Percentiles rank a stretch among this genome's conserved stretches.
phyloP scores from a whole-genome alignment of 371 early-diverging fungal species.

The Polyrhizophydium stewartii region DNA sequence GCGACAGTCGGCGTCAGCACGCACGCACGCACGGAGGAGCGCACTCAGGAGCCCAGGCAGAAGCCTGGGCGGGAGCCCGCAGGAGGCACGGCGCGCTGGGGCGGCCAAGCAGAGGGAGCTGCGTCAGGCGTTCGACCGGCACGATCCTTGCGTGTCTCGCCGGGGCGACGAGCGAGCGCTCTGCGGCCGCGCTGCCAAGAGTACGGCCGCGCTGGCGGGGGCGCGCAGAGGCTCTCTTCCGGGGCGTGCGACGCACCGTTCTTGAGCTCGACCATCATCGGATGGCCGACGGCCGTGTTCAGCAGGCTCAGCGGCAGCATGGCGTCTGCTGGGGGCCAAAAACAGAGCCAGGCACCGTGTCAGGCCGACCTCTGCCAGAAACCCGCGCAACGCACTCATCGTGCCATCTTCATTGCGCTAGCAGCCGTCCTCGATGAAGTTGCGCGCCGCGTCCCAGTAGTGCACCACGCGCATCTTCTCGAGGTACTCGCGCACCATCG shows the following conservation, averaged over 20 bases:
- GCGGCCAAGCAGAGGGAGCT: too few relatives aligned
- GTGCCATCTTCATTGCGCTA: neutral
- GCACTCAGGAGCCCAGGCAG: too few relatives aligned
- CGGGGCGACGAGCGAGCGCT: too few relatives aligned
- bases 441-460: slow-evolving; percentile 80
- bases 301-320: slow-evolving; percentile 89
- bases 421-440: slow-evolving; percentile 6
- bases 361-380: neutral
- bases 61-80: too few relatives aligned
- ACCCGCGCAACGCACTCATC: neutral
- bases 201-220: too few relatives aligned
- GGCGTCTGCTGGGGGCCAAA: neutral
- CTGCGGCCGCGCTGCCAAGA: too few relatives aligned
- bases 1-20: too few relatives aligned
- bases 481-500: slow-evolving; percentile 64
- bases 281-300: slow-evolving; percentile 84
- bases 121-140: too few relatives aligned
- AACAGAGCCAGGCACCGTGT: neutral
- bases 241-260: slow-evolving; percentile 50
- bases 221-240: too few relatives aligned
- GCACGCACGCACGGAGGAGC: too few relatives aligned
- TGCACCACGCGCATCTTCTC: slow-evolving; percentile 64
- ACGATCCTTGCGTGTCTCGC: too few relatives aligned
- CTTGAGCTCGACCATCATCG: slow-evolving; percentile 96
- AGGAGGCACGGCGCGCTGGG: too few relatives aligned